phyloP scores from a whole-genome alignment of 2,329 filamentous ascomycete species.

The Paracamarosporium sp. region DNA sequence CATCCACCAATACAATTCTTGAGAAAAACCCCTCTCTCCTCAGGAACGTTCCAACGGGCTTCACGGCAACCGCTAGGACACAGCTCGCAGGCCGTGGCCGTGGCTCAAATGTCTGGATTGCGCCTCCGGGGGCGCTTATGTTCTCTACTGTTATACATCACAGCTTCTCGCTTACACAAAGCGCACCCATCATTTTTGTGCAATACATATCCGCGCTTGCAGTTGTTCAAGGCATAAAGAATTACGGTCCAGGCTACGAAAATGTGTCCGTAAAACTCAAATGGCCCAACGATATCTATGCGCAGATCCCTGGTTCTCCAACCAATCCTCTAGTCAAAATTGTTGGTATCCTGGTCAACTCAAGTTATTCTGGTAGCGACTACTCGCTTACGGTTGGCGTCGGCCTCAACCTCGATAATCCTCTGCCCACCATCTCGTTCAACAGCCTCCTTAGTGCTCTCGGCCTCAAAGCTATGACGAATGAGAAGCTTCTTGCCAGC shows the following conservation, averaged over 20 bases:
- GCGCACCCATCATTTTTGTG: conserved; percentile 86
- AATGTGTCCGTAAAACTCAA: conserved; percentile 84
- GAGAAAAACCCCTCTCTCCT: conserved; percentile 90
- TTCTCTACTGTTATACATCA: conserved; percentile 91
- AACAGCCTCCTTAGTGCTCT: conserved; percentile 67
- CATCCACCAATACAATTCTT: conserved; percentile 90
- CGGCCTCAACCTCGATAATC: conserved; percentile 85
- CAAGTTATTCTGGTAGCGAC: conserved; percentile 74
- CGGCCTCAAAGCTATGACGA: conserved; percentile 63
- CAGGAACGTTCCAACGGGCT: conserved; percentile 78
- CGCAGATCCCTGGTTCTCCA: conserved; percentile 57
- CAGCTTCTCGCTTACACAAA: conserved; percentile 71
- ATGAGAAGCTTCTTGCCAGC: conserved; percentile 82
- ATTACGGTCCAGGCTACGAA: conserved; percentile 78
- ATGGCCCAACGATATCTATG: conserved; percentile 92
- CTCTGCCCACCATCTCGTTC: conserved; percentile 84
- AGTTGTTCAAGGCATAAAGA: conserved; percentile 80
- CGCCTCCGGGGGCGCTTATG: conserved; percentile 83
- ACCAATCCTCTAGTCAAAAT: conserved; percentile 78
- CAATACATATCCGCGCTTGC: conserved; percentile 93
- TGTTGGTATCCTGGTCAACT: conserved; percentile 90
- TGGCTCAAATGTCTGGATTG: conserved; percentile 93
- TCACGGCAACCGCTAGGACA: conserved; percentile 84
- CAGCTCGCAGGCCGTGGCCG: conserved; percentile 89
- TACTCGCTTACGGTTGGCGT: conserved; percentile 85